Evolutionary conservation across 2,329 filamentous ascomycete species (phyloP).

Genomic region (Fusarium floridanum): DNA sequence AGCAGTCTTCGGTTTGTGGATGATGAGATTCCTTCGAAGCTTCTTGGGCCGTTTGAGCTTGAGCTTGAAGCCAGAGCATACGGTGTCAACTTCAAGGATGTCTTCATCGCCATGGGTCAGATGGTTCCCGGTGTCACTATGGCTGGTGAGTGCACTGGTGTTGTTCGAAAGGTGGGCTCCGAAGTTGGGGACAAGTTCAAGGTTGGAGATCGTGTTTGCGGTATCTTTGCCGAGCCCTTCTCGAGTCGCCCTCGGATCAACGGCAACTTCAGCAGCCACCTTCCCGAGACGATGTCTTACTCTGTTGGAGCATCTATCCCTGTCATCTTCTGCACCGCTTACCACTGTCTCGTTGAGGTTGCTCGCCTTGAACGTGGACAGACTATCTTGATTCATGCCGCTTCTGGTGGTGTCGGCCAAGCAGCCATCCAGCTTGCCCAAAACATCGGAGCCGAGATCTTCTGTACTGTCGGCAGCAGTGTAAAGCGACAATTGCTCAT

Average conservation of each 20-base stretch:
- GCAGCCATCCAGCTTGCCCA: slow-evolving; percentile 48
- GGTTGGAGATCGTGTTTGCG: slow-evolving; percentile 46
- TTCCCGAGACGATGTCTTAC: slow-evolving; percentile 30
- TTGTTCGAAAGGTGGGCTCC: slow-evolving; percentile 48
- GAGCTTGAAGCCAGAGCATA: slow-evolving; percentile 15
- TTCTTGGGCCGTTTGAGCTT: slow-evolving; percentile 11
- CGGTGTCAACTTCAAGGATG: slow-evolving; percentile 54
- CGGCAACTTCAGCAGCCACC: slow-evolving; percentile 18
- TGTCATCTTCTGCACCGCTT: slow-evolving; percentile 36
- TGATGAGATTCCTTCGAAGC: slow-evolving; percentile 8
- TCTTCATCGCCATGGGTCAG: slow-evolving; percentile 52
- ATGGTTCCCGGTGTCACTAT: slow-evolving; percentile 45
- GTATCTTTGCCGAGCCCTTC: slow-evolving; percentile 32
- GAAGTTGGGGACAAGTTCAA: slow-evolving; percentile 45
- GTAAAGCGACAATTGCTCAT: slow-evolving; percentile 52
- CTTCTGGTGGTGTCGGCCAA: slow-evolving; percentile 50
- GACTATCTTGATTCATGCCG: slow-evolving; percentile 51
- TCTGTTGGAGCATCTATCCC: slow-evolving; percentile 49
- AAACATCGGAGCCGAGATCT: slow-evolving; percentile 46
- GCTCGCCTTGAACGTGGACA: slow-evolving; percentile 52
- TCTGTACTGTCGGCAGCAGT: slow-evolving; percentile 49
- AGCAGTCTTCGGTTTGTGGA: slow-evolving; percentile 29
- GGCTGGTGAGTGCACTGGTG: slow-evolving; percentile 51
- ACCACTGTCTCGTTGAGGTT: slow-evolving; percentile 33
- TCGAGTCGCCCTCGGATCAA: slow-evolving; percentile 27